Conservation (phyloP, 1,284 basidiomycete genomes). For the Veloporphyrellus conicus region DNA sequence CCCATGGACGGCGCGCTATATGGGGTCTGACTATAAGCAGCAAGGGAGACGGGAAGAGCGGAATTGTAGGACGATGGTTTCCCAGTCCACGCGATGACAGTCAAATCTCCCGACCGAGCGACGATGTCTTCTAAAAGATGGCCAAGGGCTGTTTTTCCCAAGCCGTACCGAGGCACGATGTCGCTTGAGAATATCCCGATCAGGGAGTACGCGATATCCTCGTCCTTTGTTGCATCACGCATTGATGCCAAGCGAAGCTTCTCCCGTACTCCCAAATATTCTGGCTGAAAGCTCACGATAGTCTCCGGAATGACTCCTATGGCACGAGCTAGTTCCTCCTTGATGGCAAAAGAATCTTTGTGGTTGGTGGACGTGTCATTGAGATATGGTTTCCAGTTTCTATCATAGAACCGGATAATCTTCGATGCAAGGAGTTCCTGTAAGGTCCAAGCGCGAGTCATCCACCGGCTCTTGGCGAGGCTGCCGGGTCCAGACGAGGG, state of each 20-base stretch:
- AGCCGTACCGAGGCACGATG: neutral
- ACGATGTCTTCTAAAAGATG: slow-evolving; percentile 5
- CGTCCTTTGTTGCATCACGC: slow-evolving; percentile 3
- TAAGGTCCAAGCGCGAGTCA: slow-evolving; percentile 14
- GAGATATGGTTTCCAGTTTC: neutral
- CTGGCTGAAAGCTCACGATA: too few relatives aligned
- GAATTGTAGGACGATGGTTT: slow-evolving; percentile 7
- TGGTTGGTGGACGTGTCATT: too few relatives aligned
- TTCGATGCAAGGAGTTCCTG: slow-evolving; percentile 14
- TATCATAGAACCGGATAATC: slow-evolving; percentile 11
- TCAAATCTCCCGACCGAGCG: slow-evolving; percentile 6
- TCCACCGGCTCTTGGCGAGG: slow-evolving; percentile 13
- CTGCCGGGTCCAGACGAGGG: neutral
- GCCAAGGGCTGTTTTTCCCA: neutral
- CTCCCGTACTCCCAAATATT: slow-evolving; percentile 1
- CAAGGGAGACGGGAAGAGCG: neutral
- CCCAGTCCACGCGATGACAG: slow-evolving; percentile 8
- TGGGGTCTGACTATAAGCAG: slow-evolving; percentile 4
- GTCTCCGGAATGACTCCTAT: too few relatives aligned
- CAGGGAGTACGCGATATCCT: slow-evolving; percentile 11
- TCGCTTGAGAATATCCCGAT: slow-evolving; percentile 9
- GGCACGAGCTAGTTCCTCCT: too few relatives aligned
- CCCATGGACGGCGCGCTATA: neutral
- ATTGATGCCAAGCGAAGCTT: slow-evolving; percentile 9
- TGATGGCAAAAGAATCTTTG: too few relatives aligned